A percentile compares a stretch with the other conserved stretches of the same genome.
Conservation (phyloP, 768 basidiomycete species). For the Crucibulum laeve region DNA sequence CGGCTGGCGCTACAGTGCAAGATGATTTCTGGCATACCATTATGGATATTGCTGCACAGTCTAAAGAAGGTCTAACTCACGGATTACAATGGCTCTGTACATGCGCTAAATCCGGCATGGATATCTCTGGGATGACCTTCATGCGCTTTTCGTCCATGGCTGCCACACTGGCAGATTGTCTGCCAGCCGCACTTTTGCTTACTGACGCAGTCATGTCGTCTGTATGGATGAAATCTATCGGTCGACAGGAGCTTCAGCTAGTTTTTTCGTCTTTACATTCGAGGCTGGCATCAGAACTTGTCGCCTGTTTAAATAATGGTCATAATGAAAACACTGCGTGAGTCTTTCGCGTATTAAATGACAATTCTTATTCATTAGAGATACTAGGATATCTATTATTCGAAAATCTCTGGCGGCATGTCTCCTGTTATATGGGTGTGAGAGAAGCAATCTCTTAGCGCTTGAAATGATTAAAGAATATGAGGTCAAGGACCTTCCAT, state of each 20-base stretch:
- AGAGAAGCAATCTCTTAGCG: conserved; percentile 39
- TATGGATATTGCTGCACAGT: conserved; percentile 34
- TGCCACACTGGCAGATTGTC: conserved; percentile 22
- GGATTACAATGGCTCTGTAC: conserved; percentile 58
- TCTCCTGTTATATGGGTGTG: conserved; percentile 65
- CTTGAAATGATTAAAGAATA: conserved; percentile 42
- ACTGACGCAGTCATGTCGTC: conserved; percentile 50
- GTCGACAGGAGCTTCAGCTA: conserved; percentile 53
- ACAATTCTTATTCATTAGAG: neutral
- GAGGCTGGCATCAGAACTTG: conserved; percentile 35
- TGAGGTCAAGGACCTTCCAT: conserved; percentile 48
- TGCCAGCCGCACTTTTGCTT: conserved; percentile 45
- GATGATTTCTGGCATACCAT: conserved; percentile 57
- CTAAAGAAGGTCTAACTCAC: conserved; percentile 36
- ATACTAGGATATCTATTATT: conserved; percentile 41
- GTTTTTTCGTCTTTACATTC: conserved; percentile 46
- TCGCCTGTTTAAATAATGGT: conserved; percentile 26
- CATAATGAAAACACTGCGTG: conserved; percentile 31
- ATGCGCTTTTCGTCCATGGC: conserved; percentile 40
- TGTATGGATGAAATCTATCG: conserved; percentile 58
- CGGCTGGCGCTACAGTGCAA: conserved; percentile 16
- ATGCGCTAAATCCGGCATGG: conserved; percentile 61
- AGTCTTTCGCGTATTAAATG: conserved; percentile 12
- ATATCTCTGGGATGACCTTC: conserved; percentile 51
- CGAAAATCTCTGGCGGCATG: conserved; percentile 58